Conservation (phyloP, 2,329 filamentous ascomycete genomes). For the Alternaria sp. region DNA sequence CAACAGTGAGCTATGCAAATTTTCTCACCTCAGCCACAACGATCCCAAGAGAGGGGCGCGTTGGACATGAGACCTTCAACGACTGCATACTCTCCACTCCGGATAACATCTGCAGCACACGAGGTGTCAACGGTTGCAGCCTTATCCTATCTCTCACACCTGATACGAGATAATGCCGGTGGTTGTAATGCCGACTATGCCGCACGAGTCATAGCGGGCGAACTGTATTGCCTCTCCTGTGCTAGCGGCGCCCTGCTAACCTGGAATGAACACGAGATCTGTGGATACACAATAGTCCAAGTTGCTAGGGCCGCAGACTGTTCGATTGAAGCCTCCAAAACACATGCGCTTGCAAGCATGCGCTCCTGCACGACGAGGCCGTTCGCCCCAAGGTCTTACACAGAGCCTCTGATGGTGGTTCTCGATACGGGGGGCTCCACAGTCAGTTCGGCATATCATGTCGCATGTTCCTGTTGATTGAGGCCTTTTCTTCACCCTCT, state of each 20-base stretch:
- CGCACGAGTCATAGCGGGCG: constrained; percentile 3
- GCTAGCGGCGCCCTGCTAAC: constrained; percentile 5
- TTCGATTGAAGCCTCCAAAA: neutral
- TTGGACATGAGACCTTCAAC: neutral
- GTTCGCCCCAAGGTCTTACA: neutral
- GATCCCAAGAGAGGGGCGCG: neutral
- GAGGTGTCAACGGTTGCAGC: neutral
- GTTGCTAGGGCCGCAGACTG: neutral
- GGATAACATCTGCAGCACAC: neutral
- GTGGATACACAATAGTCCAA: constrained; percentile 11
- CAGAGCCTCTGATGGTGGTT: neutral
- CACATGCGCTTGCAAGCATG: constrained; percentile 7
- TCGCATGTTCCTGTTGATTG: neutral
- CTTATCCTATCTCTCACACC: neutral
- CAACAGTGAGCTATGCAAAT: neutral
- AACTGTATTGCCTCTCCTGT: constrained; percentile 3
- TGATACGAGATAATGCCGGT: constrained; percentile 10
- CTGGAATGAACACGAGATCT: neutral
- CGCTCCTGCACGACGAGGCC: neutral
- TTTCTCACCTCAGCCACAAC: neutral
- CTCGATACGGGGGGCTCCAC: constrained; percentile 6
- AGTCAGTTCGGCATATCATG: constrained; percentile 10
- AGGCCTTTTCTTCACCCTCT: neutral
- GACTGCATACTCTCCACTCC: neutral
- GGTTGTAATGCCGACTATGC: constrained; percentile 4